Base-by-base conservation (phyloP, 805 yeast species). In the Cyberlindnera amylophila region DNA sequence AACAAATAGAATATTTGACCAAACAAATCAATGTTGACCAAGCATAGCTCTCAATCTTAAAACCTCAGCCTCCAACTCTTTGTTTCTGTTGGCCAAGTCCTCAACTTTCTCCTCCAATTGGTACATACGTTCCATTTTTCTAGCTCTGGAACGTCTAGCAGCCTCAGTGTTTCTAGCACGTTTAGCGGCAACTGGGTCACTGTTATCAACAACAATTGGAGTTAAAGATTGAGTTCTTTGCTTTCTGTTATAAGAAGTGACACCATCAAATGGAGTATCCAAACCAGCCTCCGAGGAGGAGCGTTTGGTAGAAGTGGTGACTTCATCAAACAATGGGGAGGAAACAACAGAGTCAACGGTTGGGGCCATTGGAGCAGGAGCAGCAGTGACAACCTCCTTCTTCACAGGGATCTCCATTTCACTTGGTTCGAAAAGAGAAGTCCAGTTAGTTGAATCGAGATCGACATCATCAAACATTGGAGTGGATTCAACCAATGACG, bases 161-260 rank as follows among this genome's bases (percentile, higher is more conserved):
- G 98, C 97, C 62, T 89, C 96, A 37, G 81, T 91, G 75, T 93
- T 91, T 66, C 91, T 82, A 8, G 98, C 98, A 62, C 98, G 82
- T 70, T 91, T 91, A 56, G 85, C 63, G 35, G 87, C 77, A 44
- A 74, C 75, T n/a, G 82, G 77, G 63, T 89, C 96, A 37, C 62
- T 66, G 19, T 70, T 62, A 34, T 74, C 76, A 26, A 77, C 72
- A 34, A 70, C 75, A 42, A 89, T 73, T 9, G 95, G 95, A 52
- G 73, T 69, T 63, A 88, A 72, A 8, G 95, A 95, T 45, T 70
- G 66, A 23, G 76, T 50, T 56, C 96, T 79, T 53, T 78, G 85
- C 71, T 88, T 89, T 63, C 89, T 79, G 53, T 81, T 77, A 71
- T 86, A 87, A 36, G 83, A 66, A 38, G 85, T 79, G 57, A 82